Percentiles rank a stretch among this genome's conserved stretches.
These are phyloP conservation scores for Angomonas ambiguus DNA, from an alignment of 208 protist species.

Conservation along the genomic window DNA sequence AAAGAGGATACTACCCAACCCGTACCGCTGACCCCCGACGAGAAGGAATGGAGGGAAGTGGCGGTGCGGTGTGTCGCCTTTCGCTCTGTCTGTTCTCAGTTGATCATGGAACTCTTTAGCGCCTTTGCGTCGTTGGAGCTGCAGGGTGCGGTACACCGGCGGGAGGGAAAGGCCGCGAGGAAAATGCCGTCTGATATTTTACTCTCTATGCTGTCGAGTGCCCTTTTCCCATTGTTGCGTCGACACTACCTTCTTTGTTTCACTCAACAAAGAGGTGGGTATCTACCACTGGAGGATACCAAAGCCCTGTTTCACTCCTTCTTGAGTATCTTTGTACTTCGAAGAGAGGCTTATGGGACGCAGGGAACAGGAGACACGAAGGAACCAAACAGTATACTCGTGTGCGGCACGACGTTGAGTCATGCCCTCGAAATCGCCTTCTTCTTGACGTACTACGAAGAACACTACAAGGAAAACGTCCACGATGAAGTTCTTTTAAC, in stretches of 20 bases:
- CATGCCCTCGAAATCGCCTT: conserved; percentile 62
- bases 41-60: not conserved
- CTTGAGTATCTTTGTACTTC: conserved; percentile 26
- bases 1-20: not conserved
- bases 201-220: conserved; percentile 17
- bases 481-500: conserved; percentile 9
- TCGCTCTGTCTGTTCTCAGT: not conserved
- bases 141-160: not conserved
- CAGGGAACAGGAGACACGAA: too few relatives aligned
- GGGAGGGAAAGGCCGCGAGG: not conserved
- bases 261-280: not conserved
- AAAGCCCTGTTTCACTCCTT: conserved; percentile 20
- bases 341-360: not conserved
- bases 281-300: conserved; percentile 12
- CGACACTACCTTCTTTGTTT: conserved; percentile 40
- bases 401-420: conserved; percentile 46
- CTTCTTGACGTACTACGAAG: conserved; percentile 41
- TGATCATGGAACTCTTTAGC: conserved; percentile 1
- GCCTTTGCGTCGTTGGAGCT: not conserved
- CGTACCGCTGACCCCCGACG: not conserved
- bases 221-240: conserved; percentile 39
- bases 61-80: not conserved
- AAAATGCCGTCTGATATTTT: conserved; percentile 13
- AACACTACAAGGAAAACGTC: conserved; percentile 12
- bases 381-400: conserved; percentile 6